Evolutionary conservation across 306 rosid genomes (phyloP).

Genomic region (Vigna angularis): DNA sequence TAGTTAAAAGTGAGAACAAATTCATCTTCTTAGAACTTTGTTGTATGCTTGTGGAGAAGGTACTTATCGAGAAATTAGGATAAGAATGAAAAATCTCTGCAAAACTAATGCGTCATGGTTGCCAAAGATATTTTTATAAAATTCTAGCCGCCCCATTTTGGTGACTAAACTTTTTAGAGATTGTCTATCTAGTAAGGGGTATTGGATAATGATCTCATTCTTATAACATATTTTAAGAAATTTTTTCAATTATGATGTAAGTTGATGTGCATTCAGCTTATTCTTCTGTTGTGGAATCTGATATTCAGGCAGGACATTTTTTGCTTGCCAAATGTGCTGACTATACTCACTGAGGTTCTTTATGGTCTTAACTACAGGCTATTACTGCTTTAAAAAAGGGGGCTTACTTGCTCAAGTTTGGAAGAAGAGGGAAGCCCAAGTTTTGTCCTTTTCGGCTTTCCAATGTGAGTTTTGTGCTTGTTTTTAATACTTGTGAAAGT

Average conservation of each 20-base stretch:
- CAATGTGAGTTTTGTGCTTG: conserved; percentile 69
- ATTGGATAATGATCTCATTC: conserved; percentile 8
- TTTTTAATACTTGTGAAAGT: conserved; percentile 32
- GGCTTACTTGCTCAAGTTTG: conserved; percentile 94
- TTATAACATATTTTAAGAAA: conserved; percentile 2
- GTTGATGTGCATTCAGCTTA: conserved; percentile 29
- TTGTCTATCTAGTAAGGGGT: conserved; percentile 25
- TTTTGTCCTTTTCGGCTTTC: conserved; percentile 96
- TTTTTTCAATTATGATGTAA: conserved; percentile 17
- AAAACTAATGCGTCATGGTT: not conserved
- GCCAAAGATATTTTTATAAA: not conserved
- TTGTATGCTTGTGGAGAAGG: conserved; percentile 1
- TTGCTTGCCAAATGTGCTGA: conserved; percentile 31
- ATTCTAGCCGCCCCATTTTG: not conserved
- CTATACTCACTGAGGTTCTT: conserved; percentile 42
- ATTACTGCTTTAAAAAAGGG: conserved; percentile 98
- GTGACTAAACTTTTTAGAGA: conserved; percentile 19
- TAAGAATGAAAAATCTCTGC: not conserved
- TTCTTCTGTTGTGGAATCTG: conserved; percentile 16
- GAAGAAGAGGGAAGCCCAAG: conserved; percentile 99
- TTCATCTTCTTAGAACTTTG: conserved; percentile 19
- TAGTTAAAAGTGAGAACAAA: conserved; percentile 7
- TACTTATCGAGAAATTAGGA: not conserved
- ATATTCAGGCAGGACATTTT: conserved; percentile 26
- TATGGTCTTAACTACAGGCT: conserved; percentile 70